A percentile compares a stretch with the other conserved stretches of the same genome.
Conservation (phyloP, 495 filamentous ascomycete genomes). For the Thermothielavioides terrestris region DNA sequence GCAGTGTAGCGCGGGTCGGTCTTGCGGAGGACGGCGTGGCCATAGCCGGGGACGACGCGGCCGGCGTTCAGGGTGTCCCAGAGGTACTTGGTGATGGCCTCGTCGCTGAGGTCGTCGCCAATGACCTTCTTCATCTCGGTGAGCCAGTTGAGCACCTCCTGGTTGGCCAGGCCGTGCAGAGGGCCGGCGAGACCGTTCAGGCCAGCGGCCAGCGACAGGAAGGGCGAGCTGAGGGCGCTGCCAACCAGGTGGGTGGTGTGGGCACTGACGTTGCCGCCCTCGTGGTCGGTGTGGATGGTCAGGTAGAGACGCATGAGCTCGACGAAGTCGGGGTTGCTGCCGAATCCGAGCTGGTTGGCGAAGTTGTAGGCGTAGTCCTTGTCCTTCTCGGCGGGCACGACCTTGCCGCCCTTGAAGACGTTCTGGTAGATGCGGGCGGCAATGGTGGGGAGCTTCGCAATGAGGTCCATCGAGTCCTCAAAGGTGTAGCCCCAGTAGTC, state of each 20-base stretch:
- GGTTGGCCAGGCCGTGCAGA: conserved; percentile 97
- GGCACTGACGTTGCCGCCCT: conserved; percentile 96
- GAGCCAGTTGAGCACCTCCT: conserved; percentile 98
- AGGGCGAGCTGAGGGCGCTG: conserved; percentile 91
- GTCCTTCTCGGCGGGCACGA: conserved; percentile 87
- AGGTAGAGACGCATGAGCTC: conserved; percentile 98
- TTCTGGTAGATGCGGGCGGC: conserved; percentile 98
- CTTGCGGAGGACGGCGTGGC: conserved; percentile 98
- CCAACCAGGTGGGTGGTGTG: conserved; percentile 98
- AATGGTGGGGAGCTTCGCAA: conserved; percentile 98
- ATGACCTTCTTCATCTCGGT: conserved; percentile 95
- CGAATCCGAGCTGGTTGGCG: conserved; percentile 96
- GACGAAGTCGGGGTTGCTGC: conserved; percentile 91
- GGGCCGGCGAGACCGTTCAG: conserved; percentile 96
- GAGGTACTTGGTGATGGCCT: conserved; percentile 94
- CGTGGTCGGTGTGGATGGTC: conserved; percentile 98
- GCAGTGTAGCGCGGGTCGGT: conserved; percentile 97
- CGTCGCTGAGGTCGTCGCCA: conserved; percentile 88
- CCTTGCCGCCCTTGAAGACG: conserved; percentile 99
- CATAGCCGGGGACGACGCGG: conserved; percentile 95
- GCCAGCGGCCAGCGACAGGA: conserved; percentile 91
- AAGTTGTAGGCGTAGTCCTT: conserved; percentile 99
- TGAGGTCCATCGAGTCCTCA: conserved; percentile 99
- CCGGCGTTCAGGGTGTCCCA: conserved; percentile 94
- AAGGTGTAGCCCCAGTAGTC: conserved; percentile 99